Evolutionary conservation across 108 stramenopile species (phyloP).

Genomic region (Chaetoceros muelleri): DNA sequence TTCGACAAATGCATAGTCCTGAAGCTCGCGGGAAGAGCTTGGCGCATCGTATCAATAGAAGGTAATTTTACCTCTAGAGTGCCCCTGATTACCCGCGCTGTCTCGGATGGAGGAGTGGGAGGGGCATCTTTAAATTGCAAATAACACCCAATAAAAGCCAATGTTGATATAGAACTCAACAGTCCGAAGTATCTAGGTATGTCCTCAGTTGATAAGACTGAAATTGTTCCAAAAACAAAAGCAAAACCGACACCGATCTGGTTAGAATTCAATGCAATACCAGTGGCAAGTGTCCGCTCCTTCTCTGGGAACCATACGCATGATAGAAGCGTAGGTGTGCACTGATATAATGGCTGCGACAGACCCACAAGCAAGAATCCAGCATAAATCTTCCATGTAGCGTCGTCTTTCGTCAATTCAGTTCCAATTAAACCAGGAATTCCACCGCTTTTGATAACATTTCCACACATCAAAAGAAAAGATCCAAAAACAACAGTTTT

Average conservation of each 20-base stretch:
- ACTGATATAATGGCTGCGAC: constrained; percentile 76
- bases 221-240: constrained; percentile 73
- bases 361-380: constrained; percentile 84
- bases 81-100: constrained; percentile 43
- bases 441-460: constrained; percentile 72
- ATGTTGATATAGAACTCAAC: constrained; percentile 51
- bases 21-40: too few relatives aligned
- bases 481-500: constrained; percentile 70
- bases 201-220: constrained; percentile 55
- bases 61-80: constrained; percentile 57
- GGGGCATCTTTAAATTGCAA: constrained; percentile 87
- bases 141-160: constrained; percentile 62
- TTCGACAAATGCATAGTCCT: too few relatives aligned
- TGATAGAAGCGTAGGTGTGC: constrained; percentile 65
- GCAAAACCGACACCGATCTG: constrained; percentile 84
- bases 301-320: constrained; percentile 76
- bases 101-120: constrained; percentile 71
- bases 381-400: constrained; percentile 59
- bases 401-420: constrained; percentile 27
- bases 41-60: constrained; percentile 16
- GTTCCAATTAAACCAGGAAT: constrained; percentile 31
- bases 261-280: constrained; percentile 80
- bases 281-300: constrained; percentile 86
- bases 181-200: constrained; percentile 73
- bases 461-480: constrained; percentile 67